Evolutionary conservation across 306 rosid genomes (phyloP).

Genomic region (Vachellia pachyceras): DNA sequence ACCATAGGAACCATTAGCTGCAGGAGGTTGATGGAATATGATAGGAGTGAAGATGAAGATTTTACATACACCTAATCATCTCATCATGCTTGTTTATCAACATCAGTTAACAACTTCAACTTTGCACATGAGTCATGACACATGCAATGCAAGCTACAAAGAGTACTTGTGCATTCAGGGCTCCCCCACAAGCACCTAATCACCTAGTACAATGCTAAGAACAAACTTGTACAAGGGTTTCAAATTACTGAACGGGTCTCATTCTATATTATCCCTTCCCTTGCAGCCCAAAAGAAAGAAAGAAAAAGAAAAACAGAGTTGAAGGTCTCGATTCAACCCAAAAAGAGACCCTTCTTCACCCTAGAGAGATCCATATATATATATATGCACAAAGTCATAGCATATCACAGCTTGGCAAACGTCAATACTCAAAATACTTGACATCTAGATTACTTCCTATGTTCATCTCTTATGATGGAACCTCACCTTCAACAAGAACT

Average conservation of each 20-base stretch:
- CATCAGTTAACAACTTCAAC: conserved; percentile 41
- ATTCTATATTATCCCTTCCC: conserved; percentile 37
- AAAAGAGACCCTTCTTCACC: conserved; percentile 58
- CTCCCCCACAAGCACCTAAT: not conserved
- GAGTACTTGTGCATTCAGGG: conserved; percentile 13
- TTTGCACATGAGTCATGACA: conserved; percentile 48
- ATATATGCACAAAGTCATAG: conserved; percentile 36
- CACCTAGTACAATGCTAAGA: not conserved
- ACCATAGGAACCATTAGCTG: conserved; percentile 1
- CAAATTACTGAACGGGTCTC: conserved; percentile 7
- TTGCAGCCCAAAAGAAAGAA: conserved; percentile 29
- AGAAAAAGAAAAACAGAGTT: conserved; percentile 29
- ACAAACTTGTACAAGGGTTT: not conserved
- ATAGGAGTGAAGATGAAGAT: not conserved
- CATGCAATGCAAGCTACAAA: conserved; percentile 42
- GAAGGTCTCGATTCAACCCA: conserved; percentile 64
- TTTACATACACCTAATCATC: conserved; percentile 21
- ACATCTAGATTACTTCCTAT: conserved; percentile 30
- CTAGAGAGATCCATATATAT: conserved; percentile 31
- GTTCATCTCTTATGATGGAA: conserved; percentile 84
- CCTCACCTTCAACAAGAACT: conserved; percentile 89
- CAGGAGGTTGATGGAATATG: not conserved
- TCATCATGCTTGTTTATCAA: conserved; percentile 27
- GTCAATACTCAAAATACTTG: conserved; percentile 33
- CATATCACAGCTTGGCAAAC: conserved; percentile 34